Conservation (phyloP, 805 yeast genomes). For the Scheffersomyces amazonensis region DNA sequence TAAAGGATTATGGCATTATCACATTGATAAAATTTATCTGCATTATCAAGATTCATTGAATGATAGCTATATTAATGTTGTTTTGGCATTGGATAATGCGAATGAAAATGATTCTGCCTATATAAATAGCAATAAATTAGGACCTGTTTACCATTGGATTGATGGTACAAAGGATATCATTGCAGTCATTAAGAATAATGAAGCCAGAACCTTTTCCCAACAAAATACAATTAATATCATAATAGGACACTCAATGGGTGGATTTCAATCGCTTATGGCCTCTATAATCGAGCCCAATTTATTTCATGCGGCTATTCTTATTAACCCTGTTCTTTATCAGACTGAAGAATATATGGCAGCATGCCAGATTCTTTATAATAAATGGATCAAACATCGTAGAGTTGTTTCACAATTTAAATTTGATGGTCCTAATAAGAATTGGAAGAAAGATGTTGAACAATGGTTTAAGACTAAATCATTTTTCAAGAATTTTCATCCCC, state of each 20-base stretch:
- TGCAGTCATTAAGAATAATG: constrained; percentile 36
- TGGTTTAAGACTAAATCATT: constrained; percentile 12
- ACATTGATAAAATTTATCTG: constrained; percentile 39
- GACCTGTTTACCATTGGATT: constrained; percentile 56
- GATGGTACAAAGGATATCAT: constrained; percentile 65
- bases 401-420: constrained; percentile 8
- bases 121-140: constrained; percentile 52
- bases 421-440: constrained; percentile 5
- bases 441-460: constrained; percentile 9
- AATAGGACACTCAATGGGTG: constrained; percentile 80
- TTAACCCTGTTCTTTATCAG: constrained; percentile 60
- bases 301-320: constrained; percentile 49
- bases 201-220: constrained; percentile 28
- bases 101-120: constrained; percentile 70
- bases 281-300: constrained; percentile 49
- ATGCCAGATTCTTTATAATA: constrained; percentile 1
- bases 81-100: constrained; percentile 46
- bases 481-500: constrained; percentile 11
- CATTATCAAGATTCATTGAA: constrained; percentile 2
- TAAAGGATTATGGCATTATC: constrained; percentile 61
- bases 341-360: constrained; percentile 7
- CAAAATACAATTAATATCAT: constrained; percentile 38
- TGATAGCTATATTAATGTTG: constrained; percentile 7
- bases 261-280: constrained; percentile 48
- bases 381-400: constrained; percentile 8